Evolutionary conservation across 495 filamentous ascomycete species (phyloP).

Genomic region (Penicillium lagena): DNA sequence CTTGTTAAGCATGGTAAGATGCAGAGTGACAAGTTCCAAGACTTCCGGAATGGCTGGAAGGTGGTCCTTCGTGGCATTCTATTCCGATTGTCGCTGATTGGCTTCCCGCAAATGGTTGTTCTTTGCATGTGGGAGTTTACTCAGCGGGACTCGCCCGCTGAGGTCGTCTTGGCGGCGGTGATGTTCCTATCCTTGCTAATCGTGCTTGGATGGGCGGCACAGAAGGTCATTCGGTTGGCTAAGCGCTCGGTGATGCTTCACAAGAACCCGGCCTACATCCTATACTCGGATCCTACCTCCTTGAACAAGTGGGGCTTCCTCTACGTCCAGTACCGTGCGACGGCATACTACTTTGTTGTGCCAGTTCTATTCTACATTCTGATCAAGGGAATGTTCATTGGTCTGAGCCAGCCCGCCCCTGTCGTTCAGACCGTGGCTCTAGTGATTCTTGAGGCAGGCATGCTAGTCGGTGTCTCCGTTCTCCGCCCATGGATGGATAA

Average conservation of each 20-base stretch:
- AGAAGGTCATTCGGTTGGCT: conserved; percentile 85
- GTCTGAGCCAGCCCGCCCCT: conserved; percentile 67
- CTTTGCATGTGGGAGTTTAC: conserved; percentile 96
- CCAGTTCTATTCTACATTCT: conserved; percentile 74
- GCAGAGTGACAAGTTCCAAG: conserved; percentile 81
- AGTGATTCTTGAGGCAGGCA: conserved; percentile 75
- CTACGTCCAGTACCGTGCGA: conserved; percentile 95
- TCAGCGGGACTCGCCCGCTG: conserved; percentile 74
- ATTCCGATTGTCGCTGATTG: conserved; percentile 84
- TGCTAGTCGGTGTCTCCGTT: conserved; percentile 72
- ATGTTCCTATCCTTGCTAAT: conserved; percentile 77
- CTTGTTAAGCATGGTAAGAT: conserved; percentile 69
- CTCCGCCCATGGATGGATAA: conserved; percentile 98
- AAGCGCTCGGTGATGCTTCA: conserved; percentile 85
- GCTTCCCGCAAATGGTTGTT: conserved; percentile 87
- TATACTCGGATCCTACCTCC: conserved; percentile 88
- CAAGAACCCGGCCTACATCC: conserved; percentile 94
- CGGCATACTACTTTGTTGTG: conserved; percentile 94
- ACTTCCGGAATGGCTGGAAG: conserved; percentile 91
- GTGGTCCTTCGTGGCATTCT: conserved; percentile 85
- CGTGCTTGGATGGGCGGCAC: conserved; percentile 80
- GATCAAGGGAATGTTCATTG: conserved; percentile 87
- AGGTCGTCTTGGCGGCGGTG: conserved; percentile 81
- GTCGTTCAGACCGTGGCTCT: conserved; percentile 78
- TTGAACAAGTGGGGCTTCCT: conserved; percentile 99